Evolutionary conservation across 2,329 filamentous ascomycete genomes (phyloP), one percentile per base, ranked within the genome.

Genomic region (Diaporthe ampelina): DNA sequence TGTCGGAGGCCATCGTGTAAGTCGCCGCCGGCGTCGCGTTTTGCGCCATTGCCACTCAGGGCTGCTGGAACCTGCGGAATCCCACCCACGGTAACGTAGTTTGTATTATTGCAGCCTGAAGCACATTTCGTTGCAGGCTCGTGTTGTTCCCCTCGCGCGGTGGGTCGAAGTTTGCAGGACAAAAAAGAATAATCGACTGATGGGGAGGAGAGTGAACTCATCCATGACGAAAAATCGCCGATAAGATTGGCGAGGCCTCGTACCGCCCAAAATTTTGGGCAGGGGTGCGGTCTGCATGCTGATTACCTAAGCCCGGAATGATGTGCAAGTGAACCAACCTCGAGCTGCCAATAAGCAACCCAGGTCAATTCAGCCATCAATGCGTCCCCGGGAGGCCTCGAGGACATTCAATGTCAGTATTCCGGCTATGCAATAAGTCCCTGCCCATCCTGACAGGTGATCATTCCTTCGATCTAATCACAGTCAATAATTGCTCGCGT

Each of bases 1-100:
- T 76, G 65, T 71, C 65, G 11, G 73, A 69, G 13, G 75, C 70
- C 75, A 76, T 76, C 58, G 35, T 72, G 70, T 73, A 73, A 32
- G 73, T 65, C 68, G 61, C 68, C 48, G 74, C 50, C 67, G 67
- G 63, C 52, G 73, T 45, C 45, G 70, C 75, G 73, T 70, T 75
- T 52, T 76, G 75, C 75, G 75, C 75, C 73, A 76, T 76, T 37
- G 65, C 71, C 56, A 72, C 58, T 50, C 52, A 37, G 32, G 32
- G 54, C 50, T 73, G 35, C 50, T 21, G 37, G 29, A 57, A 17
- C 35, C 43, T 57, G 45, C 68, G 24, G 45, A 59, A 32, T 29
- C 48, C 26, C 48, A 63, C 50, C 68, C 48, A 43, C 45, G 32
- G 35, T 37, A 40, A 40, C 48, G 56, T n/a, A 19, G 15, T 32